These are phyloP conservation scores for Neonectria sp. DNA, from an alignment of 2,329 filamentous ascomycete genomes.

Conservation along the genomic window DNA sequence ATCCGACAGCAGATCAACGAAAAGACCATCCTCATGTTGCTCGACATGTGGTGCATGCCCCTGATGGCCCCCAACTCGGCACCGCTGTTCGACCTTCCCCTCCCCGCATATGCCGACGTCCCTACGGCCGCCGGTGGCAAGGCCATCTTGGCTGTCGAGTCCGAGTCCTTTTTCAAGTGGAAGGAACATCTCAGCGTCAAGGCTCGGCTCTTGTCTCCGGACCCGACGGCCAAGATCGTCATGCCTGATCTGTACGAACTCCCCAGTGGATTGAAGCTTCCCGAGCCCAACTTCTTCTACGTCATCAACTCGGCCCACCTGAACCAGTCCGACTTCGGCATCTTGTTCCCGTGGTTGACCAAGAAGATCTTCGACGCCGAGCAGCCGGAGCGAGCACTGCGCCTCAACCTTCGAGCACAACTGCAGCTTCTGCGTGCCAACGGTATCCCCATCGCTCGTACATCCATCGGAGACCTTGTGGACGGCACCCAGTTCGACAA, in stretches of 20 bases:
- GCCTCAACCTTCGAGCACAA: conserved; percentile 72
- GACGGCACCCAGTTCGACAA: conserved; percentile 61
- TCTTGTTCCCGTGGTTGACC: conserved; percentile 83
- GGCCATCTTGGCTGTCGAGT: conserved; percentile 79
- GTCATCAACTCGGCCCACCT: conserved; percentile 82
- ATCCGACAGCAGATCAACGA: conserved; percentile 78
- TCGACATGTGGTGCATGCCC: conserved; percentile 88
- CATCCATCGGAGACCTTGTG: conserved; percentile 64
- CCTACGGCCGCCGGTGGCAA: conserved; percentile 67
- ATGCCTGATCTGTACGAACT: conserved; percentile 59
- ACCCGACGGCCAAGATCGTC: conserved; percentile 62
- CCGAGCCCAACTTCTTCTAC: conserved; percentile 80
- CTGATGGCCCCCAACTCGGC: conserved; percentile 74
- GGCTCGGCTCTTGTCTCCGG: conserved; percentile 74
- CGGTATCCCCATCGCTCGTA: conserved; percentile 64
- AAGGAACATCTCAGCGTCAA: conserved; percentile 78
- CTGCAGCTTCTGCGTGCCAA: conserved; percentile 70
- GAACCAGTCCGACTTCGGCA: conserved; percentile 86
- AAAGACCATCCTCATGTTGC: conserved; percentile 75
- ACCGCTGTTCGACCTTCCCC: conserved; percentile 78
- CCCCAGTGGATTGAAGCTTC: conserved; percentile 58
- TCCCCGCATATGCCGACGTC: conserved; percentile 76
- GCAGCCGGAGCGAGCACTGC: conserved; percentile 71
- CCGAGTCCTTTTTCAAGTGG: conserved; percentile 86
- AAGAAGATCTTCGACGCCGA: conserved; percentile 71